Base-by-base conservation (phyloP, 345 rosid genomes). In the Lumnitzera racemosa region DNA sequence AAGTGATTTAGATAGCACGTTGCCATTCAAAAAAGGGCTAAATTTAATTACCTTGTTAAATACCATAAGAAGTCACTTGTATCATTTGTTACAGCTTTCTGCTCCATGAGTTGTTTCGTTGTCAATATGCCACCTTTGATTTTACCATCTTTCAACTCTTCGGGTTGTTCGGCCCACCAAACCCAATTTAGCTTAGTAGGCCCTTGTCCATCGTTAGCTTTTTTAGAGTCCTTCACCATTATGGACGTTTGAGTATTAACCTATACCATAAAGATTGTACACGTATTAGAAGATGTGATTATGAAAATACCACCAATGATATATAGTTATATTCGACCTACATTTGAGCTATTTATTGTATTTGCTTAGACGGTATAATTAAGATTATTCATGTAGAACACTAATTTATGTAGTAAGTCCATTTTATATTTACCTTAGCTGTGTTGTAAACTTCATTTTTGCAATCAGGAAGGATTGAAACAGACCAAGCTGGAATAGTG, bases 401-500 rank as follows among this genome's bases (percentile, higher is more conserved):
- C 31, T 27, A 27, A 27, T 27, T 27, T 20, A 20, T 20, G 5
- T 27, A 27, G 4, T 27, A 9, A 36, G 4, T 36, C 43, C 43
- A 36, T 36, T 36, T 4, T 9, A 7, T 9, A 9, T 7, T 46
- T 46, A 80, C 84, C 80, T 76, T 90, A 0, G 95, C 90, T 2
- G 90, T 84, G 53, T 83, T 85, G 66, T 76, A 90, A 1, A 36
- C 80, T 60, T 81, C 91, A 3, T 65, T 73, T 11, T 62, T 46
- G 52, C 94, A 84, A 13, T 86, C 84, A 2, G 85, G 87, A 57
- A 87, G 85, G 57, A 90, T 71, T 57, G 79, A 80, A 12, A 89
- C 83, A 17, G 94, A 86, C 89, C 94, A 83, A 2, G 96, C 84
- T 0, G 91, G 95, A 47, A 89, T 62, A 13, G 13, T 55, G 31